Evolutionary conservation across 768 basidiomycete species (phyloP).

Genomic region (Tylopilus felleus): DNA sequence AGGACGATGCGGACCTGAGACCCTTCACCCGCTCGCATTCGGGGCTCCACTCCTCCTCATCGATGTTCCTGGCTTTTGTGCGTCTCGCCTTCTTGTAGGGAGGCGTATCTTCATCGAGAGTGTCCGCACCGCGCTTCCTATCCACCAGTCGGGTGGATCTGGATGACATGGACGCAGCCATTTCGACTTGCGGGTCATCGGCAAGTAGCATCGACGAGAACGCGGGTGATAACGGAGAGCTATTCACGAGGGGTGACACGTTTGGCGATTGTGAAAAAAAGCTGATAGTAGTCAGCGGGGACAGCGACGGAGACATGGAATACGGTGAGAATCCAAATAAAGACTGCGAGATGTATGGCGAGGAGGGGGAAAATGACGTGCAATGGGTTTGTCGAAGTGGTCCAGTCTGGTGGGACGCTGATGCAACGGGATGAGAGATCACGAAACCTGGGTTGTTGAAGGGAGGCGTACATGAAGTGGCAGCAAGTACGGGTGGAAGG

Average conservation of each 20-base stretch:
- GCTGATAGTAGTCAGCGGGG: constrained; percentile 16
- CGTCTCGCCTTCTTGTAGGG: constrained; percentile 5
- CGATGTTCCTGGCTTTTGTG: constrained; percentile 11
- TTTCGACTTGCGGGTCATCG: neutral
- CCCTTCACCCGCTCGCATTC: constrained; percentile 2
- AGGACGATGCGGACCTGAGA: neutral
- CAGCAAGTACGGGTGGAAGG: neutral
- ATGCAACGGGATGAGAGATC: neutral
- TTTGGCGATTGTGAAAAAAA: constrained; percentile 9
- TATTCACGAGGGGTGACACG: neutral
- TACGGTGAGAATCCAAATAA: neutral
- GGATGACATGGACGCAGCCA: neutral
- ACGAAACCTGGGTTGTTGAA: neutral
- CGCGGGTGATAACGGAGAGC: neutral
- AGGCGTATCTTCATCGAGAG: neutral
- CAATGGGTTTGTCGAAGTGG: neutral
- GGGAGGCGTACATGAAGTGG: neutral
- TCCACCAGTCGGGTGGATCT: neutral
- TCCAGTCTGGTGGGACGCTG: neutral
- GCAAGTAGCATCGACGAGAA: neutral
- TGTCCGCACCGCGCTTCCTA: constrained; percentile 13
- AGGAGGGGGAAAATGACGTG: neutral
- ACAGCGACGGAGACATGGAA: constrained; percentile 10
- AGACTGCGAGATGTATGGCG: neutral
- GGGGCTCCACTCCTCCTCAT: constrained; percentile 26